A percentile compares a stretch with the other conserved stretches of the same genome.
phyloP scores from a whole-genome alignment of 2,329 filamentous ascomycete genomes.

The Colletotrichum liaoningense region DNA sequence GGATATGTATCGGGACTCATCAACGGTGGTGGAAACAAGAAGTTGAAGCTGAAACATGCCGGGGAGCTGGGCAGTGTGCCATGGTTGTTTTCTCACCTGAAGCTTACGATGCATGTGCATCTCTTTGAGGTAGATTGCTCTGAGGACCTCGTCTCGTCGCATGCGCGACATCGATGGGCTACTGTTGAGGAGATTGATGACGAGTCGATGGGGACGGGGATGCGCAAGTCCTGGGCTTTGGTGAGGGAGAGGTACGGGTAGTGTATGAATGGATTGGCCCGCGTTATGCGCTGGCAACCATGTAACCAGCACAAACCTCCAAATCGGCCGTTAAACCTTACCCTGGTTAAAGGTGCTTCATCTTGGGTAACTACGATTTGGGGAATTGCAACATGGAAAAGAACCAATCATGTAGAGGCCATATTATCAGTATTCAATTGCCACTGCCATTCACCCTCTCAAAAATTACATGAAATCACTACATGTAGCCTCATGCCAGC shows the following conservation, averaged over 20 bases:
- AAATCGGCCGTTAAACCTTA: too few relatives aligned
- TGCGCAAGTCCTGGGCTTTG: conserved; percentile 67
- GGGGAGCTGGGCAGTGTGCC: conserved; percentile 63
- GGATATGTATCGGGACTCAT: conserved; percentile 47
- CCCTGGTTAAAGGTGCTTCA: too few relatives aligned
- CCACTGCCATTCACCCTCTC: too few relatives aligned
- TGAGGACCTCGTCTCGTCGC: not conserved
- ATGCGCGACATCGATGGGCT: conserved; percentile 48
- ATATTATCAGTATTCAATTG: fast-evolving
- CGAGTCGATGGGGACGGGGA: conserved; percentile 69
- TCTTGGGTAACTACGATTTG: too few relatives aligned
- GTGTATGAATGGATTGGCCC: too few relatives aligned
- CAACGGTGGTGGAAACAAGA: not conserved
- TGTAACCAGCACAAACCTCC: too few relatives aligned
- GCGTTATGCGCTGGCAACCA: too few relatives aligned
- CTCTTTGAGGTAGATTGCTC: conserved; percentile 53
- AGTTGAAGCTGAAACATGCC: conserved; percentile 43
- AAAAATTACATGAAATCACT: too few relatives aligned
- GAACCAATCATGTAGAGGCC: fast-evolving
- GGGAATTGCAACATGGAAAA: too few relatives aligned
- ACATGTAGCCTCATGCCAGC: not conserved
- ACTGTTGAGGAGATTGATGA: conserved; percentile 53
- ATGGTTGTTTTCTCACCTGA: conserved; percentile 69
- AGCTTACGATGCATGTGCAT: conserved; percentile 68
- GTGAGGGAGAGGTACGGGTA: conserved; percentile 42